phyloP scores from a whole-genome alignment of 805 yeast species.

The Saccharomycopsis capsularis region DNA sequence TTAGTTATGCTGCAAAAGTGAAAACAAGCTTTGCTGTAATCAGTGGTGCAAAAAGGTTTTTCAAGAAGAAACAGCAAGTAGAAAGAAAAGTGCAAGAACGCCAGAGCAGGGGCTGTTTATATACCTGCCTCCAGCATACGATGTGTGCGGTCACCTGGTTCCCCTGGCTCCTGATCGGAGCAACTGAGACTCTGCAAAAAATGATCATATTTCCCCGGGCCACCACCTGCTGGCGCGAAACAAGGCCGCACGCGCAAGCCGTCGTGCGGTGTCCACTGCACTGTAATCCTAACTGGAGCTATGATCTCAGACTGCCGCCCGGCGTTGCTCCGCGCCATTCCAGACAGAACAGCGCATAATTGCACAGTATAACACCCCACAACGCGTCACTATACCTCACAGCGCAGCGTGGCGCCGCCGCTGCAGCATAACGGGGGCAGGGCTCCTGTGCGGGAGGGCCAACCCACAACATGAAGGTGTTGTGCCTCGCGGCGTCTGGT shows the following conservation, averaged over 20 bases:
- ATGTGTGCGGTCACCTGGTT: conserved; percentile 1
- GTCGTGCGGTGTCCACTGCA: too few species aligned
- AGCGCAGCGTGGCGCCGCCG: neutral
- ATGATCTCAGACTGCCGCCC: too few species aligned
- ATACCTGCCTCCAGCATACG: neutral
- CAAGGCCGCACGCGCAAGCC: too few species aligned
- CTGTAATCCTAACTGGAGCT: too few species aligned
- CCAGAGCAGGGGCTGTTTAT: neutral
- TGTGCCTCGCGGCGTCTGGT: neutral
- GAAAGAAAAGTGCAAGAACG: neutral
- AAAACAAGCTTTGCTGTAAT: too few species aligned
- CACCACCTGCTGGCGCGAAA: neutral
- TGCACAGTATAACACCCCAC: neutral
- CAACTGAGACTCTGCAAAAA: neutral
- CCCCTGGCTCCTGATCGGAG: neutral
- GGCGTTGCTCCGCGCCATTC: too few species aligned
- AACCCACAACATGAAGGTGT: neutral
- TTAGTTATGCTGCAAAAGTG: neutral
- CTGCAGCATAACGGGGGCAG: neutral
- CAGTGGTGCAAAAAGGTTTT: neutral
- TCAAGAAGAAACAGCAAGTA: neutral
- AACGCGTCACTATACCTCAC: neutral
- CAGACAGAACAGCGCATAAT: too few species aligned
- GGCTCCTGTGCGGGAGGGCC: neutral
- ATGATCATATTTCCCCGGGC: neutral